Evolutionary conservation across 768 basidiomycete genomes (phyloP).

Genomic region (Gymnopilus junonius): DNA sequence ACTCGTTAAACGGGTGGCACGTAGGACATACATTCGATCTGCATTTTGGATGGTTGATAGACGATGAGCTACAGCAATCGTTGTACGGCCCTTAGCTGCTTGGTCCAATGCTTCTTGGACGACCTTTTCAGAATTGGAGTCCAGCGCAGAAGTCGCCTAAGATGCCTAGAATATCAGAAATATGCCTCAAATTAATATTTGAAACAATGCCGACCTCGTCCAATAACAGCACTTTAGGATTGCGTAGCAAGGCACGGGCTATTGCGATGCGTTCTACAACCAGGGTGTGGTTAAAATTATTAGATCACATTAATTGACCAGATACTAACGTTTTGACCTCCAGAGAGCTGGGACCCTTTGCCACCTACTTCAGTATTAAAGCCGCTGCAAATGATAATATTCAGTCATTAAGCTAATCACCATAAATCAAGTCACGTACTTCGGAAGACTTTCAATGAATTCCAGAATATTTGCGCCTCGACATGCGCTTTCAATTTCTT

Average conservation of each 20-base stretch:
- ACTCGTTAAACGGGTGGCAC: background rate
- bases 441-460: conserved; percentile 82
- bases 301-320: background rate
- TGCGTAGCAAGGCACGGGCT: conserved; percentile 85
- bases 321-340: conserved; percentile 79
- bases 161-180: background rate
- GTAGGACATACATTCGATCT: conserved; percentile 71
- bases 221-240: conserved; percentile 87
- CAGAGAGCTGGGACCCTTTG: conserved; percentile 87
- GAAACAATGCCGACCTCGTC: conserved; percentile 56
- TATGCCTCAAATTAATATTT: background rate
- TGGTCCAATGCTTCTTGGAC: conserved; percentile 94
- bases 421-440: conserved; percentile 48
- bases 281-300: background rate
- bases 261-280: conserved; percentile 72
- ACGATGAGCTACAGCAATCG: conserved; percentile 94
- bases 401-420: background rate
- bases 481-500: conserved; percentile 86
- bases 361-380: conserved; percentile 93
- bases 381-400: conserved; percentile 50
- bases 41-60: conserved; percentile 92
- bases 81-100: conserved; percentile 91
- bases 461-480: conserved; percentile 89
- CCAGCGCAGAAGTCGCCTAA: conserved; percentile 84
- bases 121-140: conserved; percentile 90